Percentiles rank a stretch among this genome's conserved stretches.
Conservation (phyloP, 306 rosid species). For the Pyrus pyrifolia region DNA sequence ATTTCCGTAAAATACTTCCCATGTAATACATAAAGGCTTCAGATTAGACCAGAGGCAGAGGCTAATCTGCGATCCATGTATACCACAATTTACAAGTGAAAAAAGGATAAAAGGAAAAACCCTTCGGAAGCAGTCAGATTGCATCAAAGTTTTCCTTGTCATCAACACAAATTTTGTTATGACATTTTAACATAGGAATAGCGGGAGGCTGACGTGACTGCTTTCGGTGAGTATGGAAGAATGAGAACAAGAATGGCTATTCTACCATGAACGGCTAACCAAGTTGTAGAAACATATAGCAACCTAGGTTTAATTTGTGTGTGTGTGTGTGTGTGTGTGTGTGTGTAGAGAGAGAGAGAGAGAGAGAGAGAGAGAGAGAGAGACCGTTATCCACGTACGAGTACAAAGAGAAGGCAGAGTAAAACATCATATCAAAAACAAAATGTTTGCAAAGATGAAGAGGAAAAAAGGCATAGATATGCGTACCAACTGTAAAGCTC, state of each 20-base stretch:
- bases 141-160: not conserved
- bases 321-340: too few relatives aligned
- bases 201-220: not conserved
- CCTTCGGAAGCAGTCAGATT: not conserved
- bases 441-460: not conserved
- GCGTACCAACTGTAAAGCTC: conserved; percentile 78
- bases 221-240: not conserved
- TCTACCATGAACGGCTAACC: not conserved
- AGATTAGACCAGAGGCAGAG: not conserved
- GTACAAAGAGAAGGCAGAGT: not conserved
- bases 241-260: not conserved
- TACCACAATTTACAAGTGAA: not conserved
- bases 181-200: not conserved
- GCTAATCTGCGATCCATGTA: not conserved
- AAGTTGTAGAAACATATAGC: not conserved
- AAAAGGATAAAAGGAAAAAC: not conserved
- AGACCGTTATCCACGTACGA: not conserved
- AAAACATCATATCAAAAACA: not conserved
- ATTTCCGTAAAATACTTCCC: not conserved
- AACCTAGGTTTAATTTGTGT: not conserved
- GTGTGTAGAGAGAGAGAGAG: too few relatives aligned
- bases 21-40: not conserved
- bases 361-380: too few relatives aligned
- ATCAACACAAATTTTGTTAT: not conserved
- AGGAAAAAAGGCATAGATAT: not conserved